A percentile compares a stretch with the other conserved stretches of the same genome.
Evolutionary conservation across 1,284 basidiomycete genomes (phyloP).

Genomic region (Boletus semigastroideus): DNA sequence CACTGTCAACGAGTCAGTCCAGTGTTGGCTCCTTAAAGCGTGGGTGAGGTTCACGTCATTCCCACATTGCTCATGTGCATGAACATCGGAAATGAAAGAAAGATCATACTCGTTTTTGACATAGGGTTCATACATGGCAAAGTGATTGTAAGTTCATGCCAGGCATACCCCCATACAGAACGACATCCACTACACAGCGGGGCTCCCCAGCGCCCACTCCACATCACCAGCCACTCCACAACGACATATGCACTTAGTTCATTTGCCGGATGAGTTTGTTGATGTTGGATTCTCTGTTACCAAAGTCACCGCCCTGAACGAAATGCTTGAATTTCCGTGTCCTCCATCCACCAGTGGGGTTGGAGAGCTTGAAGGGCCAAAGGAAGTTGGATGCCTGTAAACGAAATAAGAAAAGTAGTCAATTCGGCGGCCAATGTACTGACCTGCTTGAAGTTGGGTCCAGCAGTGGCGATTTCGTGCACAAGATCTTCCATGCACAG

Average conservation of each 20-base stretch:
- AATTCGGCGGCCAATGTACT: slow-evolving; percentile 20
- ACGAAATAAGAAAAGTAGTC: not conserved
- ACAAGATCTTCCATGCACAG: slow-evolving; percentile 98
- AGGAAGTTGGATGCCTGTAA: slow-evolving; percentile 88
- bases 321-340: slow-evolving; percentile 95
- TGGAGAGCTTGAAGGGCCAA: slow-evolving; percentile 99
- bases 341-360: slow-evolving; percentile 98
- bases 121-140: slow-evolving; percentile 29
- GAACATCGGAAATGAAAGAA: too few species aligned
- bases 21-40: too few species aligned
- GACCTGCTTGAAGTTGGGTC: slow-evolving; percentile 99
- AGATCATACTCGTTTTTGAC: slow-evolving; percentile 20
- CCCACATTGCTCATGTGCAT: not conserved
- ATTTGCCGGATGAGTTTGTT: slow-evolving; percentile 97
- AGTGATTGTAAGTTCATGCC: slow-evolving; percentile 34
- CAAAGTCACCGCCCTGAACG: slow-evolving; percentile 94
- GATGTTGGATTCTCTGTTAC: slow-evolving; percentile 95
- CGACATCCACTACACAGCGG: slow-evolving; percentile 20
- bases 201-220: slow-evolving; percentile 7
- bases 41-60: too few species aligned
- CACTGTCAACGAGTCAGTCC: not conserved
- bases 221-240: slow-evolving; percentile 12
- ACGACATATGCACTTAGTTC: slow-evolving; percentile 56
- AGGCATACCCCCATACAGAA: slow-evolving; percentile 37
- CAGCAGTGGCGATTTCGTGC: slow-evolving; percentile 94